These are phyloP conservation scores for Mucor indicus DNA, from an alignment of 371 early-diverging fungal species.

Conservation along the genomic window DNA sequence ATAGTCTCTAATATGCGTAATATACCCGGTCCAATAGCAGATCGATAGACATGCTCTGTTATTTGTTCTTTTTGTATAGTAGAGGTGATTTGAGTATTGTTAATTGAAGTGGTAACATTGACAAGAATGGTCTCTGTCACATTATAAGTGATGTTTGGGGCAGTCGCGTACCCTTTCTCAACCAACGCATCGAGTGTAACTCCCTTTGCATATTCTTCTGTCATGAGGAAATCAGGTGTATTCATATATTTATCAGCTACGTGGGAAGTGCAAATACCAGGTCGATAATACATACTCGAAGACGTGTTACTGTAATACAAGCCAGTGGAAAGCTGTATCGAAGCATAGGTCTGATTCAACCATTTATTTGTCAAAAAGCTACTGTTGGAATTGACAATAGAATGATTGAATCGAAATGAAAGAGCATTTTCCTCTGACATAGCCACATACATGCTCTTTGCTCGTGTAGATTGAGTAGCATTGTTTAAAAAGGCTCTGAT, in stretches of 20 bases:
- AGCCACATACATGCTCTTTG: not conserved
- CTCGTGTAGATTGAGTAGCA: not conserved
- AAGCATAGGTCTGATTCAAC: slow-evolving; percentile 14
- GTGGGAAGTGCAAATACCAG: too few species aligned
- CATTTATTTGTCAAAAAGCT: too few species aligned
- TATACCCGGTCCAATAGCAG: slow-evolving; percentile 36
- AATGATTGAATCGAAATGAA: slow-evolving; percentile 23
- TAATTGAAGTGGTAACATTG: not conserved
- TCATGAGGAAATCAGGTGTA: slow-evolving; percentile 12
- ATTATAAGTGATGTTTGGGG: slow-evolving; percentile 6
- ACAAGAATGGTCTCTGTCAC: slow-evolving; percentile 2
- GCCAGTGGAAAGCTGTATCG: slow-evolving; percentile 7
- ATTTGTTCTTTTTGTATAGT: not conserved
- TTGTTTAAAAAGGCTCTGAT: too few species aligned
- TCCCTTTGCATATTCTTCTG: not conserved
- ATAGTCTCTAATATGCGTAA: slow-evolving; percentile 31
- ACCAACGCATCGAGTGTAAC: not conserved
- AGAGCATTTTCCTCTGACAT: slow-evolving; percentile 7
- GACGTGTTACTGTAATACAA: not conserved
- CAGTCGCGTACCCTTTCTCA: too few species aligned
- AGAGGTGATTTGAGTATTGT: too few species aligned
- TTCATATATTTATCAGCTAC: slow-evolving; percentile 14
- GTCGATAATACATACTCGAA: slow-evolving; percentile 4
- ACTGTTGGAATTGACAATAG: slow-evolving; percentile 17
- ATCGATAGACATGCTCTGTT: slow-evolving; percentile 8